Evolutionary conservation across 2,329 filamentous ascomycete species (phyloP).

Genomic region (Phialophora macrospora): DNA sequence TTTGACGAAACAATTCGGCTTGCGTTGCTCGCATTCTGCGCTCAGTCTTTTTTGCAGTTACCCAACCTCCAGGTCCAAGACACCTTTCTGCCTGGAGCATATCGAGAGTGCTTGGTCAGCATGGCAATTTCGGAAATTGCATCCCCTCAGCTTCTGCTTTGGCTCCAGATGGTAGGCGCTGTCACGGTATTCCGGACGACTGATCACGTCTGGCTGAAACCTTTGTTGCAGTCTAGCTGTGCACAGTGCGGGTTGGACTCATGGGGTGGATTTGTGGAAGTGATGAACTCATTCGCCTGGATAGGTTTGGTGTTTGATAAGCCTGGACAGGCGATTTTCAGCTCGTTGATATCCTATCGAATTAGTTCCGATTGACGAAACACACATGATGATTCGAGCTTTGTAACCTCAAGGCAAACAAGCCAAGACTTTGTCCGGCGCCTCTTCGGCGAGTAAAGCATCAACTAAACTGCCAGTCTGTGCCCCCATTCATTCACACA

Average conservation of each 20-base stretch:
- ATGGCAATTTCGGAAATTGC: conserved; percentile 6
- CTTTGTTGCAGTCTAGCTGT: conserved; percentile 7
- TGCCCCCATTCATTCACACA: neutral
- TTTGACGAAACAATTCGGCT: conserved; percentile 48
- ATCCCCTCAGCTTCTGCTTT: conserved; percentile 28
- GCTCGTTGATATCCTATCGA: neutral
- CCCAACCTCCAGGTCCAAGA: conserved; percentile 39
- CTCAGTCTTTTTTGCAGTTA: conserved; percentile 49
- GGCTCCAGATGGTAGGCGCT: conserved; percentile 37
- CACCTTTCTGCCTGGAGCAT: conserved; percentile 31
- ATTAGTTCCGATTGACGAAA: no score
- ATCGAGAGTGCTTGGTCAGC: conserved; percentile 29
- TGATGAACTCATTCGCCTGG: conserved; percentile 44
- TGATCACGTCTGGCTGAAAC: conserved; percentile 23
- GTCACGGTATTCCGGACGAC: conserved; percentile 23
- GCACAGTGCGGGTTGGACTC: conserved; percentile 16
- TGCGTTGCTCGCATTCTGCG: conserved; percentile 49
- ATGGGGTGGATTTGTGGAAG: conserved; percentile 34
- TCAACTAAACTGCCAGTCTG: neutral
- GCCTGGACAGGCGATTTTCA: conserved; percentile 39
- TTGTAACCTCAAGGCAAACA: neutral
- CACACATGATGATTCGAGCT: neutral
- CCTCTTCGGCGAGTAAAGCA: neutral
- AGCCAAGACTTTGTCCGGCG: neutral
- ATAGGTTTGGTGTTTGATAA: conserved; percentile 43